These are phyloP conservation scores for Candida multigemmis DNA, from an alignment of 805 yeast genomes.

Conservation along the genomic window DNA sequence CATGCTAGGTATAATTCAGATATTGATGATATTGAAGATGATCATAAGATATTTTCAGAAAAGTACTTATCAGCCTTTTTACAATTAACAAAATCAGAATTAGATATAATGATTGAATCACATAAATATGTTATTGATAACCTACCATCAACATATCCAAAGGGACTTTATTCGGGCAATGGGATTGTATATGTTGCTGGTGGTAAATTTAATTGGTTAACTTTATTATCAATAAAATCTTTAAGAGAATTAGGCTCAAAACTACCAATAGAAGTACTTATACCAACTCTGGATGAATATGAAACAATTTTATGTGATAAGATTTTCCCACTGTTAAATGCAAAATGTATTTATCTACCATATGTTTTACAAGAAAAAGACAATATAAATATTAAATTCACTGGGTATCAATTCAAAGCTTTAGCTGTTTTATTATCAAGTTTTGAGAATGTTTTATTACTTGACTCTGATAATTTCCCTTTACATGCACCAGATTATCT, in stretches of 20 bases:
- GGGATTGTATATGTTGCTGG: constrained; percentile 75
- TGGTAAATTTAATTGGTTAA: constrained; percentile 66
- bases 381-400: constrained; percentile 19
- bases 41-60: constrained; percentile 37
- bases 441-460: constrained; percentile 59
- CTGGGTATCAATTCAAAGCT: constrained; percentile 36
- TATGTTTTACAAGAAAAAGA: constrained; percentile 13
- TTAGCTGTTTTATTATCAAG: constrained; percentile 34
- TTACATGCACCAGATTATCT: constrained; percentile 53
- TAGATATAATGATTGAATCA: constrained; percentile 33
- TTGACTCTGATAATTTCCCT: constrained; percentile 75
- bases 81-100: constrained; percentile 33
- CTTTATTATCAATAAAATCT: constrained; percentile 54
- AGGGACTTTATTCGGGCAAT: constrained; percentile 29
- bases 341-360: constrained; percentile 30
- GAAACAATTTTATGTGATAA: constrained; percentile 50
- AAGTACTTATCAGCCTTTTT: constrained; percentile 42
- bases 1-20: constrained; percentile 41
- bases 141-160: constrained; percentile 33
- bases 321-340: constrained; percentile 28
- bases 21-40: constrained; percentile 17
- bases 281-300: constrained; percentile 63
- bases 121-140: constrained; percentile 37
- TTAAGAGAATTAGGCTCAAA: constrained; percentile 58
- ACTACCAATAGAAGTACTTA: constrained; percentile 74